A percentile compares a stretch with the other conserved stretches of the same genome.
These are phyloP conservation scores for Suhomyces terraborum DNA, from an alignment of 1,139 yeast species.

Conservation along the genomic window DNA sequence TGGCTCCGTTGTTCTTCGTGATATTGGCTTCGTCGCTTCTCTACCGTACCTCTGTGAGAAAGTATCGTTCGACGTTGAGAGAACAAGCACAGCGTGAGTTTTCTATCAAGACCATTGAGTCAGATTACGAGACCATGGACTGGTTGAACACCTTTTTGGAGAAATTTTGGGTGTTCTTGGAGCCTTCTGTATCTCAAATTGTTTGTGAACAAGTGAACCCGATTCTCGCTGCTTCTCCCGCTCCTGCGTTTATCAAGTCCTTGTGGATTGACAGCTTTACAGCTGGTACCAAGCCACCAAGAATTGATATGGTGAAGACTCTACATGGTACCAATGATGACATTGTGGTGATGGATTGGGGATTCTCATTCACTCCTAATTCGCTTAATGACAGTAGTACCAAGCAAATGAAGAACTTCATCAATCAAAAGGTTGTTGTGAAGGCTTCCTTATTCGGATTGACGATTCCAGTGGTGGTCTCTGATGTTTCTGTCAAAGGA, in stretches of 20 bases:
- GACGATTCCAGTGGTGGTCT: conserved; percentile 62
- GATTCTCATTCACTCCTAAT: conserved; percentile 86
- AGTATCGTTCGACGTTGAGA: conserved; percentile 71
- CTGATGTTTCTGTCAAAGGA: conserved; percentile 65
- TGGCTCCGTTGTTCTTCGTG: conserved; percentile 80
- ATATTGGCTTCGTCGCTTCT: conserved; percentile 60
- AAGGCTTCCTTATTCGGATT: conserved; percentile 68
- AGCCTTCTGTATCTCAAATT: conserved; percentile 86
- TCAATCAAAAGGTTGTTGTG: conserved; percentile 76
- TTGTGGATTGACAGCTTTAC: conserved; percentile 88
- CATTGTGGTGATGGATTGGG: conserved; percentile 97
- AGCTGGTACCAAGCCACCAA: conserved; percentile 91
- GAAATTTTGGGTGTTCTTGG: conserved; percentile 88
- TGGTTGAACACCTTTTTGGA: conserved; percentile 89
- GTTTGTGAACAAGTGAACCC: conserved; percentile 86
- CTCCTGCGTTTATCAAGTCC: conserved; percentile 80
- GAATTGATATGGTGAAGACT: conserved; percentile 87
- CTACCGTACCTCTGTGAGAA: conserved; percentile 82
- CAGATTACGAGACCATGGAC: conserved; percentile 90
- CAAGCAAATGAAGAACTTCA: conserved; percentile 79
- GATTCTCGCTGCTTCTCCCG: conserved; percentile 69
- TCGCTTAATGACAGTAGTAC: conserved; percentile 78
- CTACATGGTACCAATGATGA: conserved; percentile 85
- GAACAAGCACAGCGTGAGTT: conserved; percentile 85
- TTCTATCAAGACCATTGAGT: conserved; percentile 75